phyloP scores from a whole-genome alignment of 129 eudicot genomes.

The Arctium minus region DNA sequence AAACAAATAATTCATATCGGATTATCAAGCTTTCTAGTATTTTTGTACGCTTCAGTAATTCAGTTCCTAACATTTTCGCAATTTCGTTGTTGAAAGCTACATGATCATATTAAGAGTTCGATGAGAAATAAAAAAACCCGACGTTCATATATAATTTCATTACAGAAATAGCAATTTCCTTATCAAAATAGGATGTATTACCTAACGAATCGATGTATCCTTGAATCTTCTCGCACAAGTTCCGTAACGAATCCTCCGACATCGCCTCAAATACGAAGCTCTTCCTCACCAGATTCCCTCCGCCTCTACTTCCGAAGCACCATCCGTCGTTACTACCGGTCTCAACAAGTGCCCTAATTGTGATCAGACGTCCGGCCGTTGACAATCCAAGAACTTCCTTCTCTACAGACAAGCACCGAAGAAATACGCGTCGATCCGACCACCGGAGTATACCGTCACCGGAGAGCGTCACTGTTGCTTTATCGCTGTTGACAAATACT shows the following conservation, averaged over 20 bases:
- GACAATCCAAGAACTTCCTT: slow-evolving; percentile 68
- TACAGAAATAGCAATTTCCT: not conserved
- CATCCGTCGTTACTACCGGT: slow-evolving; percentile 28
- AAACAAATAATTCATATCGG: not conserved
- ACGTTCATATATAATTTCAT: not conserved
- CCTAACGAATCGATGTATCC: slow-evolving; percentile 70
- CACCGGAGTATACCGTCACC: slow-evolving; percentile 53
- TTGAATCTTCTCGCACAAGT: slow-evolving; percentile 52
- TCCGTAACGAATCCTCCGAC: slow-evolving; percentile 33
- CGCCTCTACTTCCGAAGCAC: slow-evolving; percentile 25
- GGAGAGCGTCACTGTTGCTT: slow-evolving; percentile 37
- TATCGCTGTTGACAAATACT: slow-evolving; percentile 44
- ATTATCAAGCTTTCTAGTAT: not conserved
- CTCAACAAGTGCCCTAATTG: slow-evolving; percentile 44
- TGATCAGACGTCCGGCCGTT: slow-evolving; percentile 36
- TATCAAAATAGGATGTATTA: slow-evolving; percentile 17
- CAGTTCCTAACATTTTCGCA: not conserved
- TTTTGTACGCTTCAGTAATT: not conserved
- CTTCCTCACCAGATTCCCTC: slow-evolving; percentile 37
- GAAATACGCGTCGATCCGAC: slow-evolving; percentile 22
- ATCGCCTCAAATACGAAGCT: slow-evolving; percentile 43
- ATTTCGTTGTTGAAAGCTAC: not conserved
- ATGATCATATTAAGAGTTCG: not conserved
- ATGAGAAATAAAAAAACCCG: not conserved
- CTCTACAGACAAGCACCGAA: slow-evolving; percentile 49